Percentiles rank a stretch among this genome's conserved stretches.
Evolutionary conservation across 306 rosid genomes (phyloP).

Genomic region (Amphicarpaea edgeworthii): DNA sequence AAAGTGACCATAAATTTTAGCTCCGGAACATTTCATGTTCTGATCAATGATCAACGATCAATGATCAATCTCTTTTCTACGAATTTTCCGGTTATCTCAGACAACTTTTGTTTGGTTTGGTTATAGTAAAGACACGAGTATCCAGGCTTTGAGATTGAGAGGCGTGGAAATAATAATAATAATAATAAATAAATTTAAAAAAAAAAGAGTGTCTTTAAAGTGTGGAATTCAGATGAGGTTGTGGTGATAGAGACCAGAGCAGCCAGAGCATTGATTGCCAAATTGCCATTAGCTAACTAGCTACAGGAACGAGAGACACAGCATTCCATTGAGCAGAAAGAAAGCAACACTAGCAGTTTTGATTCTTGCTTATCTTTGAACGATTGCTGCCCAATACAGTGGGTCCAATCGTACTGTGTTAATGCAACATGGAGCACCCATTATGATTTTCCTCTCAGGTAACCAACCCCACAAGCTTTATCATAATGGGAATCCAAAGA

Average conservation of each 20-base stretch:
- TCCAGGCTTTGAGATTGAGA: slow-evolving; percentile 28
- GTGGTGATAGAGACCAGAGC: slow-evolving; percentile 38
- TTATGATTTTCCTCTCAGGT: slow-evolving; percentile 42
- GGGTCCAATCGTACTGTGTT: slow-evolving; percentile 51
- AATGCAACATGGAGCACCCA: slow-evolving; percentile 56
- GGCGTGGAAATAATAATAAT: neutral
- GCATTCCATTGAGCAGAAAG: slow-evolving; percentile 44
- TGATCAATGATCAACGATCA: slow-evolving; percentile 33
- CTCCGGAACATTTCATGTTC: slow-evolving; percentile 12
- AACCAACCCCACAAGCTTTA: slow-evolving; percentile 53
- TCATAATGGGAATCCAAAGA: slow-evolving; percentile 59
- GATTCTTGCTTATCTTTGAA: slow-evolving; percentile 47
- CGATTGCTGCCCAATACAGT: slow-evolving; percentile 45
- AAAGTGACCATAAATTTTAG: slow-evolving; percentile 18
- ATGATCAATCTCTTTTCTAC: slow-evolving; percentile 9
- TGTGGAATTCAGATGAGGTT: slow-evolving; percentile 12
- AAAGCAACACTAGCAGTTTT: slow-evolving; percentile 52
- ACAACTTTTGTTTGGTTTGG: slow-evolving; percentile 36
- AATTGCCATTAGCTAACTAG: too few relatives aligned
- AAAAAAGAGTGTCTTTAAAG: too few relatives aligned
- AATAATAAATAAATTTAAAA: too few relatives aligned
- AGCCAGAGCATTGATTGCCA: slow-evolving; percentile 45
- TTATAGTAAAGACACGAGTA: slow-evolving; percentile 29
- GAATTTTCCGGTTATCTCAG: slow-evolving; percentile 34
- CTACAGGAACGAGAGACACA: slow-evolving; percentile 38